Evolutionary conservation across 805 yeast genomes (phyloP), one percentile per base, ranked within the genome.

Genomic region (Candida arabinofermentans): DNA sequence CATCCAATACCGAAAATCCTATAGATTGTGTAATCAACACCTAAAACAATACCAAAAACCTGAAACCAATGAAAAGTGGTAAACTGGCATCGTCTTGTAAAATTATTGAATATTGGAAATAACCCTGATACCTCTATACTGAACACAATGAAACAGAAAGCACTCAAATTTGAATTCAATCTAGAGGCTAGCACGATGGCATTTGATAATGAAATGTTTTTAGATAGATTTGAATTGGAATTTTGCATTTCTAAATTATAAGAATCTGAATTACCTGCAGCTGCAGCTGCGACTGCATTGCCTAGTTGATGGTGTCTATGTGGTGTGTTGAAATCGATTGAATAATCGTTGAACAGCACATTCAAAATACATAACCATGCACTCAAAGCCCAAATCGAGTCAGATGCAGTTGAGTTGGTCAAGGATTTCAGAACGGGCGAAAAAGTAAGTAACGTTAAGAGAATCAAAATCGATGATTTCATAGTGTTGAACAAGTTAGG

Each of bases 141-240:
- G 49, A 83, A 79, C 33, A 89, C 69, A 32, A 90, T 75, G 57
- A 91, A 93, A 50, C 88, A 81, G 58, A 90, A 90, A 6, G 89
- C 99, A 18, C 82, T 74, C 24, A 81, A 65, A 5, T 91, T 80
- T 2, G 91, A 73, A 8, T 73, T 63, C 19, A 93, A 70, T 49
- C 99, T 74, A n/a, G 96, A 88, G 1, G 98, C 95, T 22, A 93
- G 65, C 4, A 93, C 91, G 16, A 89, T 85, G 2, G 95, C 90
- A 47, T 90, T 89, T 2, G 95, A 81, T 16, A 93, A 66, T 6
- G 96, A 77, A 3, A 90, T 65, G 55, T 91, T 93, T 18, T 95
- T 88, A 1, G 95, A 81, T 8, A 89, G 62, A 77, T 84, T 31
- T 75, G 84, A 57, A 60, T 53, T 54, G 1, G 57, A 52, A 27